Evolutionary conservation across 768 basidiomycete species (phyloP).

Genomic region (Tulasnella sp.): DNA sequence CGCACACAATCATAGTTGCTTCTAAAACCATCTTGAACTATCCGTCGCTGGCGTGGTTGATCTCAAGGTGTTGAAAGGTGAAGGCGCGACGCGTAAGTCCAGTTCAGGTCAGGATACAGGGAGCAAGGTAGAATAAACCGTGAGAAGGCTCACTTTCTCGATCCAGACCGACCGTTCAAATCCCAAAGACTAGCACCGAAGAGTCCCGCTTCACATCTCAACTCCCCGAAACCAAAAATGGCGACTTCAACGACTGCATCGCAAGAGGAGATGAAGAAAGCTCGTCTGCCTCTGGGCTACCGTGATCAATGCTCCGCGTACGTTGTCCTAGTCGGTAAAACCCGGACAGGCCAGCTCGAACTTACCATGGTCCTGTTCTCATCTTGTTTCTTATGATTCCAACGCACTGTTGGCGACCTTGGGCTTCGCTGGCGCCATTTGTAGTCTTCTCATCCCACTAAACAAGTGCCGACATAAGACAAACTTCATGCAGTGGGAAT

Average conservation of each 20-base stretch:
- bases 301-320: conserved; percentile 90
- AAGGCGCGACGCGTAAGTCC: conserved; percentile 26
- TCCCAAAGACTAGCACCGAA: conserved; percentile 1
- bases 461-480: conserved; percentile 80
- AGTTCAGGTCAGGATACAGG: not conserved
- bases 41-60: not conserved
- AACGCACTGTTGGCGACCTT: conserved; percentile 11
- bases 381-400: not conserved
- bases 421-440: not conserved
- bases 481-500: conserved; percentile 85
- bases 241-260: conserved; percentile 54
- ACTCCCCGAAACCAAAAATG: not conserved
- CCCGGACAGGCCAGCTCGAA: not conserved
- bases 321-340: conserved; percentile 34
- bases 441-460: conserved; percentile 77
- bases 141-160: not conserved
- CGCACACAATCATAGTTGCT: conserved; percentile 86
- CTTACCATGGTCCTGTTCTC: not conserved
- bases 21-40: conserved; percentile 73
- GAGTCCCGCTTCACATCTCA: not conserved
- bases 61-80: not conserved
- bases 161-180: conserved; percentile 1
- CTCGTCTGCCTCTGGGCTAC: conserved; percentile 74
- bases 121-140: not conserved
- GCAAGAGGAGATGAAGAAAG: conserved; percentile 71